Evolutionary conservation across 495 filamentous ascomycete genomes (phyloP).

Genomic region (Elasticomyces elasticus): DNA sequence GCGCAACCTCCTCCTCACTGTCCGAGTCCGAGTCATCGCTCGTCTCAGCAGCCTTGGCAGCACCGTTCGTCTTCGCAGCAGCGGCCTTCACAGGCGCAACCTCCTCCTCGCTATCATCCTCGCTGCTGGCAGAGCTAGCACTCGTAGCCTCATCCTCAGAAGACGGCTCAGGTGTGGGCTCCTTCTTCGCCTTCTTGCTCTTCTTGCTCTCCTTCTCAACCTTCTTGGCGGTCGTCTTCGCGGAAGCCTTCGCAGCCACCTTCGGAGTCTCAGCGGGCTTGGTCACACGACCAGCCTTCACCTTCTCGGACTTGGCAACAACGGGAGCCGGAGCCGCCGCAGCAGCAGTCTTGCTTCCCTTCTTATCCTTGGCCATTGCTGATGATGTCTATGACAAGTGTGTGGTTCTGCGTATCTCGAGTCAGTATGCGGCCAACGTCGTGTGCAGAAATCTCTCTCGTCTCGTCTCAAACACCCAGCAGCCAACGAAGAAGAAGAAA

Average conservation of each 20-base stretch:
- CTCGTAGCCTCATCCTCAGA: conserved; percentile 22
- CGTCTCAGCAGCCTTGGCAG: conserved; percentile 7
- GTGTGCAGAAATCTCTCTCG: conserved; percentile 7
- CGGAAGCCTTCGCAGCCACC: conserved; percentile 26
- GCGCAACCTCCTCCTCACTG: conserved; percentile 30
- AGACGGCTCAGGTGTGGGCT: conserved; percentile 35
- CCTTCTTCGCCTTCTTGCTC: conserved; percentile 41
- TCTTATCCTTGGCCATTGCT: conserved; percentile 41
- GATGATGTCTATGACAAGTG: conserved; percentile 18
- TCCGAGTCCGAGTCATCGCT: conserved; percentile 31
- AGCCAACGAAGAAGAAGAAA: too few relatives aligned
- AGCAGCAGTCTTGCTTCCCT: conserved; percentile 41
- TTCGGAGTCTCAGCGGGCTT: conserved; percentile 36
- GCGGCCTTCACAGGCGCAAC: conserved; percentile 19
- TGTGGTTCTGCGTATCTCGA: conserved; percentile 13
- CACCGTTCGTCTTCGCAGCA: conserved; percentile 18
- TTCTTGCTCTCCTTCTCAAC: conserved; percentile 29
- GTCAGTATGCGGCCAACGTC: conserved; percentile 8
- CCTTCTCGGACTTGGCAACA: conserved; percentile 21
- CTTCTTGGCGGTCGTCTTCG: conserved; percentile 32
- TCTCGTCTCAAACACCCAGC: conserved; percentile 25
- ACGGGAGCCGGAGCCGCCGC: conserved; percentile 17
- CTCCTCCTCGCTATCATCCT: conserved; percentile 29
- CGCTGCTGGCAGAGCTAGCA: conserved; percentile 28
- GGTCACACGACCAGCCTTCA: conserved; percentile 39